Base-by-base conservation (phyloP, 495 filamentous ascomycete genomes). In the Halenospora varia region DNA sequence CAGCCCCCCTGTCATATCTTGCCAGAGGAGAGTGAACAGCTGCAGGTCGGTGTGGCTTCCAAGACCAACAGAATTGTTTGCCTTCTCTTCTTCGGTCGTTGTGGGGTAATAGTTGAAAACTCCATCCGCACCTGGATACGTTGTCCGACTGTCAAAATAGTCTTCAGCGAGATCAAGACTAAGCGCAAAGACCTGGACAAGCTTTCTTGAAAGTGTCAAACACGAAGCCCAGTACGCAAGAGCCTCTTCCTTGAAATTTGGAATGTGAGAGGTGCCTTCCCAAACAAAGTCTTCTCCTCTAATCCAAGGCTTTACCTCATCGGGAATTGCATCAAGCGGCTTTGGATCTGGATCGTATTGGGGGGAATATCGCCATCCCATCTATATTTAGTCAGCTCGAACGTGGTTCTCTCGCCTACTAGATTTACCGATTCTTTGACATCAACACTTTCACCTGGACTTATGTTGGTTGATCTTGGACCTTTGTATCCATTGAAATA, bases 31-130 rank as follows among this genome's bases (percentile, higher is more conserved):
- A 0, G 83, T 86, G 47, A 84, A 75, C 20, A 80, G 76, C 26
- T 82, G 79, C 10, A 84, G 69, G 59, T 85, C 82, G 1, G 82
- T 83, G 44, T 84, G 82, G 3, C 75, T 79, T 48, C 80, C 81
- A 18, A 83, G 73, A 0, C 80, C 75, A 9, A 79, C 78, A 13
- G 53, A 49, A 44, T 63, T 52, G 2, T 54, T 50, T 0, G 61
- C 59, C 10, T 55, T 55, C 41, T 74, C 73, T 47, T 73, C 68
- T 18, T 48, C 49, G 1, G 73, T 73, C 2, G 70, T 70, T 2
- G 68, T 61, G 2, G 77, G 77, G 48, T 81, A 82, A 64, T 80
- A 78, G 17, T 77, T 74, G 49, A 78, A 78, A 1, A 80, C 72
- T 1, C 66, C 74, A 53, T 77, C 78, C 2, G 77, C 75, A 6